A percentile compares a stretch with the other conserved stretches of the same genome.
Evolutionary conservation across 108 stramenopile genomes (phyloP).

Genomic region (Cafeteria roenbergensis): DNA sequence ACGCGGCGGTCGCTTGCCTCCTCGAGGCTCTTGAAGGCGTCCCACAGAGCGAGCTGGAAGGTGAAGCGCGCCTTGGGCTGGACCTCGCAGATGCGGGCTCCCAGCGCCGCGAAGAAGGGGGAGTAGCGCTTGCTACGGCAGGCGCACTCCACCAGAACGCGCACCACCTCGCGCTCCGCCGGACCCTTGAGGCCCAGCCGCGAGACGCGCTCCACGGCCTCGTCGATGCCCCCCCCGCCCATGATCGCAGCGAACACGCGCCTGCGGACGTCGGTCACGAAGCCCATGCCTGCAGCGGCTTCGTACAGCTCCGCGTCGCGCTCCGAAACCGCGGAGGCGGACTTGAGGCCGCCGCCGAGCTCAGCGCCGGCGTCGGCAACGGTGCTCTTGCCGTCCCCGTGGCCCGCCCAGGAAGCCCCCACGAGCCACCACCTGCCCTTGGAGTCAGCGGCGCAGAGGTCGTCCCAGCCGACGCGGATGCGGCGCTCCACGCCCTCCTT

Average conservation of each 20-base stretch:
- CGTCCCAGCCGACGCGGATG: slow-evolving; percentile 20
- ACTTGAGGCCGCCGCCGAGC: not conserved
- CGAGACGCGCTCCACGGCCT: slow-evolving; percentile 79
- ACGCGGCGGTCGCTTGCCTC: slow-evolving; percentile 27
- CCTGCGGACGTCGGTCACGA: slow-evolving; percentile 78
- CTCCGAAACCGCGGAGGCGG: not conserved
- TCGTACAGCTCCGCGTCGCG: slow-evolving; percentile 46
- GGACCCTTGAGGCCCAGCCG: slow-evolving; percentile 62
- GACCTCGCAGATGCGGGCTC: slow-evolving; percentile 63
- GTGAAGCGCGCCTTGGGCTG: slow-evolving; percentile 52
- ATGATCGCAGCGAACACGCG: slow-evolving; percentile 84
- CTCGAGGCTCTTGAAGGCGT: slow-evolving; percentile 74
- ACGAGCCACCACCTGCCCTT: slow-evolving; percentile 33
- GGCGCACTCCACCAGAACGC: slow-evolving; percentile 81
- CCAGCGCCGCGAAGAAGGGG: slow-evolving; percentile 76
- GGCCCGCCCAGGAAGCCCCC: slow-evolving; percentile 33
- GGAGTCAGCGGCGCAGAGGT: slow-evolving; percentile 1
- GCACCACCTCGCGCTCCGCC: slow-evolving; percentile 69
- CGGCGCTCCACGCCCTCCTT: not conserved
- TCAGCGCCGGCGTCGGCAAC: too few relatives aligned
- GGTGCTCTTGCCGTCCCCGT: not conserved
- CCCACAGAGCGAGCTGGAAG: slow-evolving; percentile 82
- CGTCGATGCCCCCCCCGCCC: slow-evolving; percentile 70
- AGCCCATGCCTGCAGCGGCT: slow-evolving; percentile 67
- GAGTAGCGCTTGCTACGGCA: slow-evolving; percentile 75